Percentiles rank a stretch among this genome's conserved stretches.
phyloP scores from a whole-genome alignment of 305 asterid species.

The Petunia hybrid region DNA sequence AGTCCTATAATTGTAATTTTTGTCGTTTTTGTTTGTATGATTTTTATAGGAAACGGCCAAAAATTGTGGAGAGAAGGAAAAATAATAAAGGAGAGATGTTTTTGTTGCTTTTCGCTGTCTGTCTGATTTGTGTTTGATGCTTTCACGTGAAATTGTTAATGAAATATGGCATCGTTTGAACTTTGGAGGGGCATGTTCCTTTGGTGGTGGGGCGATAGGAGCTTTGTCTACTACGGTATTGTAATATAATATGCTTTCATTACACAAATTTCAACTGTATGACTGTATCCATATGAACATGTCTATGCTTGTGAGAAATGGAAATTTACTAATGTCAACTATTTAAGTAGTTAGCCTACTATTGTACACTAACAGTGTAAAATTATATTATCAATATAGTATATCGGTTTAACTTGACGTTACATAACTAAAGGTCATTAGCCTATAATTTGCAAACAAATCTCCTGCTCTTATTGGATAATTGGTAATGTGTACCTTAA shows the following conservation, averaged over 20 bases:
- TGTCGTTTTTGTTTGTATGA: constrained; percentile 21
- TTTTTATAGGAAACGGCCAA: constrained; percentile 25
- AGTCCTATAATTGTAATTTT: neutral
- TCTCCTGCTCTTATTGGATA: neutral
- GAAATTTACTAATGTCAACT: neutral
- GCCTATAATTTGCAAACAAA: neutral
- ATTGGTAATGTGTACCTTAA: no score
- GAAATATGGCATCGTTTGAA: constrained; percentile 32
- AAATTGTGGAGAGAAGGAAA: constrained; percentile 5
- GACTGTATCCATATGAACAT: neutral
- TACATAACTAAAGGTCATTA: no score
- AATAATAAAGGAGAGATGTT: constrained; percentile 32
- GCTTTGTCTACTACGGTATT: neutral
- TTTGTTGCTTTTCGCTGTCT: constrained; percentile 43
- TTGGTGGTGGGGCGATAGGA: no score
- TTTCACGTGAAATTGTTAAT: constrained; percentile 55
- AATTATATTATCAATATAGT: no score
- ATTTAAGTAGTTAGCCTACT: neutral
- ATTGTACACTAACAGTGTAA: neutral
- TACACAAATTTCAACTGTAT: constrained; percentile 20
- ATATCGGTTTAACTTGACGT: no score
- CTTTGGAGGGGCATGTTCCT: neutral
- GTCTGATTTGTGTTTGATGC: constrained; percentile 44
- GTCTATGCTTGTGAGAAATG: constrained; percentile 5
- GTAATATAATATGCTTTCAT: neutral